A percentile compares a stretch with the other conserved stretches of the same genome.
These are phyloP conservation scores for Parietaria judaica DNA, from an alignment of 306 rosid genomes.

Conservation along the genomic window DNA sequence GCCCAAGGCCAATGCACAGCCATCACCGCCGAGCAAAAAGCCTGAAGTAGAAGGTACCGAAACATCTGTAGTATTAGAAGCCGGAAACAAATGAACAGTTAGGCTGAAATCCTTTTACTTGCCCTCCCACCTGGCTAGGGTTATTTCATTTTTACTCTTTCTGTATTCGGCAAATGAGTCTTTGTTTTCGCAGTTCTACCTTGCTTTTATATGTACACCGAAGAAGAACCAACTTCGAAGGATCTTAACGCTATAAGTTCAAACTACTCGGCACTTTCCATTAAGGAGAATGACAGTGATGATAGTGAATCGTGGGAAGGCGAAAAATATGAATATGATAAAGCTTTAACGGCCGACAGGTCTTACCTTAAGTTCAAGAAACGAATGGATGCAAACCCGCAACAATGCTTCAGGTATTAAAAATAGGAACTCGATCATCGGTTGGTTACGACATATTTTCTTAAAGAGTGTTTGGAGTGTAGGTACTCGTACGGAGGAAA, in stretches of 20 bases:
- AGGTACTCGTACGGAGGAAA: conserved; percentile 71
- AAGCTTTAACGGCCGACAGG: conserved; percentile 75
- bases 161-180: conserved; percentile 10
- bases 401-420: conserved; percentile 81
- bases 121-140: too few relatives aligned
- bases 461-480: conserved; percentile 2
- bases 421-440: neutral
- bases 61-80: conserved; percentile 37
- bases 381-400: conserved; percentile 64
- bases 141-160: neutral
- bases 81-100: neutral
- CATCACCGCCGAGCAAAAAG: conserved; percentile 19
- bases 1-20: conserved; percentile 12
- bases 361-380: conserved; percentile 85
- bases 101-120: too few relatives aligned
- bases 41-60: conserved; percentile 24
- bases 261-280: conserved; percentile 56
- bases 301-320: conserved; percentile 52
- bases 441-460: conserved; percentile 2
- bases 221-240: conserved; percentile 39
- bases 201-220: conserved; percentile 67
- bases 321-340: conserved; percentile 77
- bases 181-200: conserved; percentile 58
- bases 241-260: conserved; percentile 44
- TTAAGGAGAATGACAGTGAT: conserved; percentile 32